These are phyloP conservation scores for Colletotrichum camelliae DNA, from an alignment of 2,329 filamentous ascomycete genomes.

Conservation along the genomic window DNA sequence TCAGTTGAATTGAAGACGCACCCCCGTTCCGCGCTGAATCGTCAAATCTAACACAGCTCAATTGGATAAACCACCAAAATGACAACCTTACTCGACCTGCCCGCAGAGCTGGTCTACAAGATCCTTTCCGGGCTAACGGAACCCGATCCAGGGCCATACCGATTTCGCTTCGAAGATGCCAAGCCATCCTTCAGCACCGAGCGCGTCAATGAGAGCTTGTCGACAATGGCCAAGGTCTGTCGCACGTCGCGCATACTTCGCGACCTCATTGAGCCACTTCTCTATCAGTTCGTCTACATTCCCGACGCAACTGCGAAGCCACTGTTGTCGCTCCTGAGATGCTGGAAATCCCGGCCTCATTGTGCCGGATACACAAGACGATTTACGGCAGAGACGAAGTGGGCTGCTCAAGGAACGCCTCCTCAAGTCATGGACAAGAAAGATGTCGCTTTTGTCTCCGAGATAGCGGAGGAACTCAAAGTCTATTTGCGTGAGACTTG, in stretches of 20 bases:
- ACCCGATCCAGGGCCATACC: background rate
- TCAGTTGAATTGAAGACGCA: background rate
- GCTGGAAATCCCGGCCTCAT: background rate
- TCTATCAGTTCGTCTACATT: background rate
- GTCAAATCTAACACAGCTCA: background rate
- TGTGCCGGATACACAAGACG: background rate
- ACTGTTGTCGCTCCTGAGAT: background rate
- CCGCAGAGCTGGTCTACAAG: constrained; percentile 2
- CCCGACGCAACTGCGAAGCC: background rate
- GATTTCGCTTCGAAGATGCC: background rate
- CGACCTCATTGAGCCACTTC: background rate
- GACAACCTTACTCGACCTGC: constrained; percentile 1
- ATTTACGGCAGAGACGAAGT: background rate
- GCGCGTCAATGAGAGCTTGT: background rate
- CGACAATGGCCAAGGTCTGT: background rate
- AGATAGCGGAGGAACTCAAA: background rate
- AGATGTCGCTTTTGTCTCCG: background rate
- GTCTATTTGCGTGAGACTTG: background rate
- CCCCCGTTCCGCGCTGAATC: background rate
- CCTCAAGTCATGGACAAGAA: background rate
- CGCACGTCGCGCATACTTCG: background rate
- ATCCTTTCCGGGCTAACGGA: background rate
- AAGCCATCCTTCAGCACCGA: background rate
- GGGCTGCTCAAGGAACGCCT: background rate
- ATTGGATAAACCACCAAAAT: background rate